These are phyloP conservation scores for Arthrinium puccinioides DNA, from an alignment of 2,329 filamentous ascomycete species.

Conservation along the genomic window DNA sequence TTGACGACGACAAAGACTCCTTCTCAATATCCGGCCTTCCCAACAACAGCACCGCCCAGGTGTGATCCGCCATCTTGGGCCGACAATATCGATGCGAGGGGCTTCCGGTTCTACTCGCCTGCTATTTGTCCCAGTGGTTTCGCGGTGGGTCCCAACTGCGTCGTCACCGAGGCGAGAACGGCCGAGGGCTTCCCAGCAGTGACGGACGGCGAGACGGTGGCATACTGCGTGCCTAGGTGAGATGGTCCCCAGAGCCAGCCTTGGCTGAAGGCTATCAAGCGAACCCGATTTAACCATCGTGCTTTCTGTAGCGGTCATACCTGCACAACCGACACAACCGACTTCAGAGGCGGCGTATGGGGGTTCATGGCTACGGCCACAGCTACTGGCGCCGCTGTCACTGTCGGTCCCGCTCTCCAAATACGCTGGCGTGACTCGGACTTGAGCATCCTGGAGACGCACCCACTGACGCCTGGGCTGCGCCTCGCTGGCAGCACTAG, in stretches of 20 bases:
- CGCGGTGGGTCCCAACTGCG: constrained; percentile 22
- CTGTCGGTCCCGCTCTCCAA: constrained; percentile 29
- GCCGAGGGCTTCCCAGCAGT: constrained; percentile 23
- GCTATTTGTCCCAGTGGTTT: constrained; percentile 32
- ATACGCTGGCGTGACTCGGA: constrained; percentile 29
- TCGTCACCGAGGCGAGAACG: constrained; percentile 16
- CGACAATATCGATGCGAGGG: constrained; percentile 23
- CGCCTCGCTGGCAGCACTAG: constrained; percentile 8
- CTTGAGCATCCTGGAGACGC: constrained; percentile 25
- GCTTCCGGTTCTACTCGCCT: constrained; percentile 32
- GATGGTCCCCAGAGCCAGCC: constrained; percentile 1
- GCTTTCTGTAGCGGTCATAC: constrained; percentile 20
- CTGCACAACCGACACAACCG: constrained; percentile 32
- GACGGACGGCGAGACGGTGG: constrained; percentile 21
- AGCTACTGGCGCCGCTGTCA: constrained; percentile 11
- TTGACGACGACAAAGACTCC: constrained; percentile 28
- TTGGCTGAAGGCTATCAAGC: constrained; percentile 1
- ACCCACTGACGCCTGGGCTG: constrained; percentile 26
- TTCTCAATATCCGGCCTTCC: constrained; percentile 30
- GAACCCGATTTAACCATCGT: neutral
- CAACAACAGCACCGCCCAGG: constrained; percentile 19
- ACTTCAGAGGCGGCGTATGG: constrained; percentile 31
- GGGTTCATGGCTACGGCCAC: constrained; percentile 19
- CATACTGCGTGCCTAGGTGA: constrained; percentile 23
- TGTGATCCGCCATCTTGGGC: constrained; percentile 30